Conservation (phyloP, 1,284 basidiomycete genomes). For the Caloboletus firmus region DNA sequence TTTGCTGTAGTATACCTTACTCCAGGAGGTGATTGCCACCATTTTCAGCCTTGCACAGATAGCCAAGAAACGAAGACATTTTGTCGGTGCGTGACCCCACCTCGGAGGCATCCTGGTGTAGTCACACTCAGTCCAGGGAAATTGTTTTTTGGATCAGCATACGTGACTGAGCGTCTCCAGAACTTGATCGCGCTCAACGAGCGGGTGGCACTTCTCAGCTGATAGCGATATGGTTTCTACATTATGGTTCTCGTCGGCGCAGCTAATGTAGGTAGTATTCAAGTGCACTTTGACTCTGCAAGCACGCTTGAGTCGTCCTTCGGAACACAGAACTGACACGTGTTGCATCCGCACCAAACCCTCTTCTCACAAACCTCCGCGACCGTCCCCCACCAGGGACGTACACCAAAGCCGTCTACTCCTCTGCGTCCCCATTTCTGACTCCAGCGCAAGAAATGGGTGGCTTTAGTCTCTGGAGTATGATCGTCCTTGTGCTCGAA, state of each 20-base stretch:
- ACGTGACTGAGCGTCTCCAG: constrained; percentile 88
- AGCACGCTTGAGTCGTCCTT: constrained; percentile 13
- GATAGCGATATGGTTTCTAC: constrained; percentile 97
- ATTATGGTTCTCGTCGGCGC: constrained; percentile 97
- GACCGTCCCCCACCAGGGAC: constrained; percentile 84
- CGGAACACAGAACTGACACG: constrained; percentile 2
- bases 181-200: constrained; percentile 98
- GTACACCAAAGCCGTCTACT: constrained; percentile 91
- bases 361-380: constrained; percentile 83
- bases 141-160: constrained; percentile 95
- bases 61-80: constrained; percentile 93
- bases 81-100: constrained; percentile 62
- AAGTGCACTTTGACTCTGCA: constrained; percentile 93
- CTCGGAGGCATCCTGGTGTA: background rate
- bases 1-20: constrained; percentile 97
- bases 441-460: constrained; percentile 93
- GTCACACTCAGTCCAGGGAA: constrained; percentile 55
- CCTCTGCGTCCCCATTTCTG: constrained; percentile 74
- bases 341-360: constrained; percentile 30
- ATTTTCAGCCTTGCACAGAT: constrained; percentile 97
- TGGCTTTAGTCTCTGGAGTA: constrained; percentile 93
- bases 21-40: constrained; percentile 97
- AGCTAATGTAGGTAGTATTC: constrained; percentile 97
- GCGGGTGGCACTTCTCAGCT: constrained; percentile 92
- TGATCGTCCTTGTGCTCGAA: constrained; percentile 96